These are phyloP conservation scores for Tripterygium wilfordii DNA, from an alignment of 177 flowering plant genomes.

Conservation along the genomic window DNA sequence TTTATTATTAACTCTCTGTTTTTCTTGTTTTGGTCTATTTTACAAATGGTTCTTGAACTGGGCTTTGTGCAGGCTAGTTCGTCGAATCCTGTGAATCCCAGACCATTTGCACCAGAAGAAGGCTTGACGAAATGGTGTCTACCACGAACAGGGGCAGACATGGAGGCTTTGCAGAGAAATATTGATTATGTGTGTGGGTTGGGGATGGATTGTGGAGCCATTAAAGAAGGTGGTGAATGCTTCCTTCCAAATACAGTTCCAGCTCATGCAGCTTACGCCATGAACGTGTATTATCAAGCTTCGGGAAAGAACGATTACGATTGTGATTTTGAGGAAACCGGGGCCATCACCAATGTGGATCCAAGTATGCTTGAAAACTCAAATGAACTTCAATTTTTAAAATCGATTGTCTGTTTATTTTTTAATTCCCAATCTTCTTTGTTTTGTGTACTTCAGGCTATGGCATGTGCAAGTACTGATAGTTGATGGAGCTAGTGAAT, in stretches of 20 bases:
- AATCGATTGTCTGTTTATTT: neutral
- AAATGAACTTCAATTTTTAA: neutral
- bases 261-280: constrained; percentile 65
- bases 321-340: constrained; percentile 60
- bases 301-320: constrained; percentile 31
- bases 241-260: constrained; percentile 48
- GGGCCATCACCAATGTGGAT: constrained; percentile 36
- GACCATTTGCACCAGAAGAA: constrained; percentile 2
- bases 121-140: constrained; percentile 52
- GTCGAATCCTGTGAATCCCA: constrained; percentile 25
- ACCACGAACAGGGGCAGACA: constrained; percentile 35
- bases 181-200: constrained; percentile 68
- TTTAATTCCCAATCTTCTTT: neutral
- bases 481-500: too few species aligned
- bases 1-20: too few species aligned
- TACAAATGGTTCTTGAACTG: too few species aligned
- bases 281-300: constrained; percentile 61
- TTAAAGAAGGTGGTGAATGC: constrained; percentile 47
- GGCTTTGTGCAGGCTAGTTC: constrained; percentile 45
- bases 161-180: constrained; percentile 44
- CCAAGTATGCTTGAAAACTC: constrained; percentile 37
- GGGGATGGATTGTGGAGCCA: constrained; percentile 48
- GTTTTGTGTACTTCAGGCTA: constrained; percentile 27
- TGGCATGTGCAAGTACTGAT: constrained; percentile 43
- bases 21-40: too few species aligned